These are phyloP conservation scores for Yamadazyma buinensis DNA, from an alignment of 1,139 yeast genomes.

Conservation along the genomic window DNA sequence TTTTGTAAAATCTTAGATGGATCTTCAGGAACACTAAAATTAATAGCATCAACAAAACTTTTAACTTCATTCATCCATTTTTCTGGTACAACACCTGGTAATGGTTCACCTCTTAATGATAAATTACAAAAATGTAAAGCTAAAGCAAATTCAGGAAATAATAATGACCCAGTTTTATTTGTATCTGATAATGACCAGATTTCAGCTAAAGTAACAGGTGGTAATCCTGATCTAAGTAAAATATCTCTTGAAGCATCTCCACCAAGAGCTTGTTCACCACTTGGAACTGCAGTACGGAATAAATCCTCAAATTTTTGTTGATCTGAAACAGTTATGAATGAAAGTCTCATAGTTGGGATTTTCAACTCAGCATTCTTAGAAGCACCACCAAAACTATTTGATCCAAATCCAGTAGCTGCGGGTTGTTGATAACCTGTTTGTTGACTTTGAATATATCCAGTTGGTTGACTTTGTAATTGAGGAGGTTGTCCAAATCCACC, in stretches of 20 bases:
- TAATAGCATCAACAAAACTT: constrained; percentile 84
- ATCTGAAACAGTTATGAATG: constrained; percentile 81
- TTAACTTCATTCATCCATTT: constrained; percentile 79
- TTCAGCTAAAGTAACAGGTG: constrained; percentile 74
- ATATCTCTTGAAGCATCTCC: constrained; percentile 81
- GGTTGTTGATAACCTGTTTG: constrained; percentile 18
- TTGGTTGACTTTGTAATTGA: constrained; percentile 13
- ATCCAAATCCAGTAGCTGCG: constrained; percentile 18
- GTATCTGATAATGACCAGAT: constrained; percentile 92
- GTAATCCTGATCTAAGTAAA: constrained; percentile 73
- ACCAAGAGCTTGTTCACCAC: constrained; percentile 69
- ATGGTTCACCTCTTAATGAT: constrained; percentile 70
- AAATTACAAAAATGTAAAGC: constrained; percentile 85
- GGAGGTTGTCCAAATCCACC: constrained; percentile 1
- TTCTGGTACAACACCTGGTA: constrained; percentile 71
- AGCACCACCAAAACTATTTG: constrained; percentile 17
- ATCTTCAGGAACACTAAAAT: constrained; percentile 69
- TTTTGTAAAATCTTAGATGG: constrained; percentile 39
- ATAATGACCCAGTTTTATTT: constrained; percentile 74
- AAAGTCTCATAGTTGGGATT: constrained; percentile 66
- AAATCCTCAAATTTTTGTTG: constrained; percentile 82
- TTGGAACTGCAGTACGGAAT: constrained; percentile 73
- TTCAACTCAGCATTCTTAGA: constrained; percentile 39
- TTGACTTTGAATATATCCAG: constrained; percentile 20
- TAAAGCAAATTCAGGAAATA: constrained; percentile 93